Conservation (phyloP, 2,329 filamentous ascomycete species). For the Elsinoe necatrix region DNA sequence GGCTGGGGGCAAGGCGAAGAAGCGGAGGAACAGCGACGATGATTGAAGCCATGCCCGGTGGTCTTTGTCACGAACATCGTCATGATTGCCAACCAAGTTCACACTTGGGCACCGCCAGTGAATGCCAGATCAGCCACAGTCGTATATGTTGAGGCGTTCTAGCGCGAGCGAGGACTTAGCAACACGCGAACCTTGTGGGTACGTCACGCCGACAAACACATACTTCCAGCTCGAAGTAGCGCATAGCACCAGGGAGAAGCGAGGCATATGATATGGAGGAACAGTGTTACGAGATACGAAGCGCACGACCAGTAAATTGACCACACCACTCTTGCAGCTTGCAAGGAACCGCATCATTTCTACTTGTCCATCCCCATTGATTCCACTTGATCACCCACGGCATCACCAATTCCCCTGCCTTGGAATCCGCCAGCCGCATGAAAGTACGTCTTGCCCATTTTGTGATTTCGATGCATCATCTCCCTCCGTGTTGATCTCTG, state of each 20-base stretch:
- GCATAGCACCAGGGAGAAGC: too few relatives aligned
- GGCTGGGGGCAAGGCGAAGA: constrained; percentile 17
- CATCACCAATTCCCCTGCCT: background rate
- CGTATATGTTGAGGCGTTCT: background rate
- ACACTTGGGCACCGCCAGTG: background rate
- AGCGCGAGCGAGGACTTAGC: too few relatives aligned
- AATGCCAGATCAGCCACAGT: background rate
- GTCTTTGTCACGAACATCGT: background rate
- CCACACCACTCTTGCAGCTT: background rate
- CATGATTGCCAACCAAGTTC: background rate
- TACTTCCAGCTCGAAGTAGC: too few relatives aligned
- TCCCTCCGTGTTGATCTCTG: background rate
- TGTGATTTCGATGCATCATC: background rate
- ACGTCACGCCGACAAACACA: too few relatives aligned
- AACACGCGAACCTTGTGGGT: too few relatives aligned
- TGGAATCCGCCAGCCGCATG: background rate
- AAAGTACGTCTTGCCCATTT: background rate
- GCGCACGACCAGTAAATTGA: background rate
- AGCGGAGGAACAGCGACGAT: constrained; percentile 19
- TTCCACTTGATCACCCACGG: background rate
- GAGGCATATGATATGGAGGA: background rate
- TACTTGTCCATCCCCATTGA: background rate
- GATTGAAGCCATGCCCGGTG: background rate
- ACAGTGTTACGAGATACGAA: background rate
- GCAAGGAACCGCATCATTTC: background rate